Evolutionary conservation across 768 basidiomycete species (phyloP).

Genomic region (Amyloporia xantha): DNA sequence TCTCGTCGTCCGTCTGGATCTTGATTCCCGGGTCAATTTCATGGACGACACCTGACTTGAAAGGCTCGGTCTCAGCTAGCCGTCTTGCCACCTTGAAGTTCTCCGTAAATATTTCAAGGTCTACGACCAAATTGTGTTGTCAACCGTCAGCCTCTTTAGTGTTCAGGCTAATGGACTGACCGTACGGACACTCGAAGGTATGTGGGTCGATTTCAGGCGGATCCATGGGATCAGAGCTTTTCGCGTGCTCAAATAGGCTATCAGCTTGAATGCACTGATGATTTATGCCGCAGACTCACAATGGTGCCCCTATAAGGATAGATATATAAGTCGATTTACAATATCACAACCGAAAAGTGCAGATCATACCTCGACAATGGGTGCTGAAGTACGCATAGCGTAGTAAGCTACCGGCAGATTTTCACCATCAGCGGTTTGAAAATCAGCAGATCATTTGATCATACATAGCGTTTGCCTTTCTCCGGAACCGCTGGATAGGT

Average conservation of each 20-base stretch:
- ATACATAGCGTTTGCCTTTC: background rate
- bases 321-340: too few species aligned
- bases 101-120: conserved; percentile 22
- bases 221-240: conserved; percentile 16
- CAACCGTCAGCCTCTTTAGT: background rate
- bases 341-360: too few species aligned
- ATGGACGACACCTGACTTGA: conserved; percentile 5
- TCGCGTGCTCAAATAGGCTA: conserved; percentile 11
- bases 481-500: background rate
- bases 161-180: conserved; percentile 4
- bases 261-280: background rate
- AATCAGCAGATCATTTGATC: background rate
- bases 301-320: conserved; percentile 21
- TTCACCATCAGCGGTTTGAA: too few species aligned
- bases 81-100: conserved; percentile 21
- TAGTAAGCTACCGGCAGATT: background rate
- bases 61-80: conserved; percentile 8
- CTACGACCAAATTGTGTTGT: conserved; percentile 7
- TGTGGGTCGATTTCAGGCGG: conserved; percentile 25
- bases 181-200: conserved; percentile 17
- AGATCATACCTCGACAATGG: conserved; percentile 20
- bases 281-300: too few species aligned
- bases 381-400: conserved; percentile 7
- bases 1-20: background rate
- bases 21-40: background rate